phyloP scores from a whole-genome alignment of 768 basidiomycete species.

The Cyclocybe cylindracea region DNA sequence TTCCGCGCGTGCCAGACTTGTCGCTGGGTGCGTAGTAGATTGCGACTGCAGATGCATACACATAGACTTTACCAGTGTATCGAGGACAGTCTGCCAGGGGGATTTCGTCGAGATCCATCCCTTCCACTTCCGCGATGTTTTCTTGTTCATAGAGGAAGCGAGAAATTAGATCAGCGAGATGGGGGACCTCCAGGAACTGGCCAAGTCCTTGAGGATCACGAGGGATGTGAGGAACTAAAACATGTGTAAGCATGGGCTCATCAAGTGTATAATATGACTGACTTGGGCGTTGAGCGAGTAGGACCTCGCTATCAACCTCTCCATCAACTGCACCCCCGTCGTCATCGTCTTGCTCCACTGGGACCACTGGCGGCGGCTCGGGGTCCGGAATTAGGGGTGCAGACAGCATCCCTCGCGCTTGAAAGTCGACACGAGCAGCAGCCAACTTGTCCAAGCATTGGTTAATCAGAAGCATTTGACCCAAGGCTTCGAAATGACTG shows the following conservation, averaged over 20 bases:
- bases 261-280: too few relatives aligned
- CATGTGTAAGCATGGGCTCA: too few relatives aligned
- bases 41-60: conserved; percentile 25
- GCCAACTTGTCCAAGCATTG: conserved; percentile 23
- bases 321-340: neutral
- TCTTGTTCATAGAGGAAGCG: conserved; percentile 12
- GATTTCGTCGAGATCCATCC: conserved; percentile 9
- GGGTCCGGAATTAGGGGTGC: conserved; percentile 11
- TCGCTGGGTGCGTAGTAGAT: conserved; percentile 36
- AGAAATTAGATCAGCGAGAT: conserved; percentile 17
- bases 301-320: too few relatives aligned
- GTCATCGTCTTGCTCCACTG: conserved; percentile 4
- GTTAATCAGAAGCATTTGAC: conserved; percentile 28
- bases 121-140: conserved; percentile 4
- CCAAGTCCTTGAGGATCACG: conserved; percentile 11
- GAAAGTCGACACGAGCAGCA: neutral
- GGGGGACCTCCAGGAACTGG: conserved; percentile 10
- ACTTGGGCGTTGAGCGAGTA: too few relatives aligned
- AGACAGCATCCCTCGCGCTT: conserved; percentile 7
- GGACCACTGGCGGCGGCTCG: neutral
- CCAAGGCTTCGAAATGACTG: conserved; percentile 22
- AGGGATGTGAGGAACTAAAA: neutral
- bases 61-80: conserved; percentile 16
- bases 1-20: conserved; percentile 24
- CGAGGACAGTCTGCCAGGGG: conserved; percentile 5